phyloP scores from a whole-genome alignment of 805 yeast genomes.

The Cyberlindnera mississippiensis region DNA sequence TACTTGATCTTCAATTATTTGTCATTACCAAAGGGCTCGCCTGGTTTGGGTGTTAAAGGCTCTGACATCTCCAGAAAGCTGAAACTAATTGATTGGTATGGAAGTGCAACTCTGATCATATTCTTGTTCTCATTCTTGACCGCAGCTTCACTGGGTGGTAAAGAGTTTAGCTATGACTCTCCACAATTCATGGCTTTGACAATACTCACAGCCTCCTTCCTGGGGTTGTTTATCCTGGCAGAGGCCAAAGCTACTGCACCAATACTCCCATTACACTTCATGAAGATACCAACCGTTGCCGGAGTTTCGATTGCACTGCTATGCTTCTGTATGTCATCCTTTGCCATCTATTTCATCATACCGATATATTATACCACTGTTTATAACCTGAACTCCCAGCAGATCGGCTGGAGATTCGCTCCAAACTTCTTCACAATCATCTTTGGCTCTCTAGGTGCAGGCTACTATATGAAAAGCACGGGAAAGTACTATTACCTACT shows the following conservation, averaged over 20 bases:
- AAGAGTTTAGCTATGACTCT: constrained; percentile 38
- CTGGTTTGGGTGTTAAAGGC: constrained; percentile 48
- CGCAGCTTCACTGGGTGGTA: constrained; percentile 53
- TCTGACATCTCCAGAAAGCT: constrained; percentile 42
- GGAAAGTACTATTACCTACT: constrained; percentile 54
- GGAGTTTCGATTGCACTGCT: constrained; percentile 64
- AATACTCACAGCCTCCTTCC: constrained; percentile 33
- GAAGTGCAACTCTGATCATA: constrained; percentile 42
- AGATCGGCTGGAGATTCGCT: constrained; percentile 54
- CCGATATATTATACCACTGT: constrained; percentile 63
- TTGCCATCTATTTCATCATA: constrained; percentile 47
- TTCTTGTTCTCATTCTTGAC: constrained; percentile 43
- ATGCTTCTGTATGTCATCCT: constrained; percentile 40
- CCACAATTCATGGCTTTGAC: constrained; percentile 30
- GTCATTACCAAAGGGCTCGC: constrained; percentile 46
- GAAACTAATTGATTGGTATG: constrained; percentile 52
- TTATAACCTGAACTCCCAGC: constrained; percentile 46
- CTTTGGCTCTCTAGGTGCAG: constrained; percentile 58
- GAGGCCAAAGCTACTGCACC: constrained; percentile 50
- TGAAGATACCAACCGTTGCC: constrained; percentile 54
- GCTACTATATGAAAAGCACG: constrained; percentile 58
- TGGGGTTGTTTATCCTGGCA: constrained; percentile 39
- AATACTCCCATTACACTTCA: constrained; percentile 54
- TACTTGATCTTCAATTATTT: constrained; percentile 35
- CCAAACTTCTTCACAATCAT: constrained; percentile 61